Evolutionary conservation across 148 eudicot genomes (phyloP).

Genomic region (Rheum nobile): DNA sequence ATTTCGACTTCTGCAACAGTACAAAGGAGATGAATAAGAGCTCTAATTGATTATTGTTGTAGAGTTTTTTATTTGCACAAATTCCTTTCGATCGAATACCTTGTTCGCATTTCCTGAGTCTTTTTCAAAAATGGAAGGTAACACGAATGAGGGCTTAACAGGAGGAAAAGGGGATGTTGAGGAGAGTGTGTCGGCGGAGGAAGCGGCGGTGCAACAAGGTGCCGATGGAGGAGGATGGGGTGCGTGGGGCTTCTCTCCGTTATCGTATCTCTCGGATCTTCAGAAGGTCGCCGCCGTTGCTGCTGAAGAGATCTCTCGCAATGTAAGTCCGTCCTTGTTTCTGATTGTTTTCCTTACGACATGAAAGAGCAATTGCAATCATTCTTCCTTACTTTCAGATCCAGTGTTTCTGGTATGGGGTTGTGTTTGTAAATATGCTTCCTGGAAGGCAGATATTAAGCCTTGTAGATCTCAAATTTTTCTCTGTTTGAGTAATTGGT

Average conservation of each 20-base stretch:
- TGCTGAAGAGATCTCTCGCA: constrained; percentile 97
- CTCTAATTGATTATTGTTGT: background rate
- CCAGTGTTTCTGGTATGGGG: background rate
- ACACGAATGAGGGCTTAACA: background rate
- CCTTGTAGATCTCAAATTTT: background rate
- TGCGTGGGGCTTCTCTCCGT: constrained; percentile 80
- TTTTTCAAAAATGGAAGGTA: background rate
- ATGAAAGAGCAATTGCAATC: background rate
- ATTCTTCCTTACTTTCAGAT: background rate
- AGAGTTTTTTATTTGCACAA: background rate
- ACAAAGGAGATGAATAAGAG: background rate
- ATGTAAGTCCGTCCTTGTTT: constrained; percentile 27
- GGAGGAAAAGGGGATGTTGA: constrained; percentile 10
- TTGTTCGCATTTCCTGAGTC: background rate
- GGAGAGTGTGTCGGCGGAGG: constrained; percentile 11
- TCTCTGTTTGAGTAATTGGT: background rate
- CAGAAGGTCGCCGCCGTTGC: constrained; percentile 76
- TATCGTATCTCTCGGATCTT: constrained; percentile 78
- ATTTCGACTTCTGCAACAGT: background rate
- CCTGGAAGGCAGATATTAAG: background rate
- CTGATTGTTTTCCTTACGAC: background rate
- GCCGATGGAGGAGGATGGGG: constrained; percentile 69
- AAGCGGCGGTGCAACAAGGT: constrained; percentile 2
- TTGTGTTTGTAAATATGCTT: background rate
- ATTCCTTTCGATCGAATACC: background rate